Base-by-base conservation (phyloP, 306 rosid species). In the Medicago arabica region DNA sequence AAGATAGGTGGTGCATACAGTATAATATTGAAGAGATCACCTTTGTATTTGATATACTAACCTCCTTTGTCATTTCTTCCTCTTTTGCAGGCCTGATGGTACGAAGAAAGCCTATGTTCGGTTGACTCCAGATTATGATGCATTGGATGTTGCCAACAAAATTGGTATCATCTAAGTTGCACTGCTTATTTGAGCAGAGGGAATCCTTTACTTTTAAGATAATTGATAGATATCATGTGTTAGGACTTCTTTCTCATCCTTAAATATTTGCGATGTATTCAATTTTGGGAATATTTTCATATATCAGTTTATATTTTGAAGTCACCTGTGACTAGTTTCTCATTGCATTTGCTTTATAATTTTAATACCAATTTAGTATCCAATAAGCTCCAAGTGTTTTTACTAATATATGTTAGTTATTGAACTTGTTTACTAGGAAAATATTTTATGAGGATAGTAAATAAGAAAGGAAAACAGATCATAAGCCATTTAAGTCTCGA, bases 111-210 rank as follows among this genome's bases (percentile, higher is more conserved):
- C 98, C 2, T 91, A 93, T 74, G 98, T 93, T 59, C 82, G 97
- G 85, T 83, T 93, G 85, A 91, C 93, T 7, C 93, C 93, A 0
- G 97, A 93, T 66, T 86, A 86, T 14, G 98, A 93, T 66, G 98
- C 98, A 19, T 82, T 91, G 87, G 98, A 93, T 75, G 96, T 93
- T 64, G 98, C 98, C 54, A 91, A 93, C 90, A 93, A 91, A 86
- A 93, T 93, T 31, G 97, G 97, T 19, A 93, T 93, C 61, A 93
- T 93, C 54, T 91, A 93, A 89, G 82, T 19, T 76, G 71, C 55
- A 1, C 54, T 59, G 75, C 57, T 58, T 23, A 75, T 19, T 71
- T 23, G 49, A 80, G 67, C 73, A 17, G 74, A 50, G 39, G 67
- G 69, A 60, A 76, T 59, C 72, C 31, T 18, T 78, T 38, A 21